These are phyloP conservation scores for Candida yuanshanica DNA, from an alignment of 805 yeast species.

Conservation along the genomic window DNA sequence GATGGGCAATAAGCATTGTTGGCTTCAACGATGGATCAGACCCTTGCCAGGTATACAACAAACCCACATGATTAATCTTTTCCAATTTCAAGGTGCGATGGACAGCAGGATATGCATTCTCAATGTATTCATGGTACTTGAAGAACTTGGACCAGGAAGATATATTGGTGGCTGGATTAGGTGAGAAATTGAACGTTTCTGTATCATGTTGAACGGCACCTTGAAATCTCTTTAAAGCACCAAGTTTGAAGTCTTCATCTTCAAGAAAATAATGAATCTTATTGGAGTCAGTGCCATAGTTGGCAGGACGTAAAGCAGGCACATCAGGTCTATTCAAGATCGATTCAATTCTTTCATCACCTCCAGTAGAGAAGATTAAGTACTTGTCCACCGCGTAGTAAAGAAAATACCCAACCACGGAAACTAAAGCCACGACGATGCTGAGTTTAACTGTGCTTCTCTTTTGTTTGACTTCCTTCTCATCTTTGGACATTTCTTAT, in stretches of 20 bases:
- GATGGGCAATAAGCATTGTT: slow-evolving; percentile 67
- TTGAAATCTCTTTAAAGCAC: slow-evolving; percentile 40
- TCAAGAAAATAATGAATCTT: not conserved
- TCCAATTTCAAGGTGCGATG: slow-evolving; percentile 42
- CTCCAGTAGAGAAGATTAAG: not conserved
- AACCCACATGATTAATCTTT: slow-evolving; percentile 56
- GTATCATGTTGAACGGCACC: slow-evolving; percentile 64
- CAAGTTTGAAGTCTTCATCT: slow-evolving; percentile 10
- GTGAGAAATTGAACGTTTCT: slow-evolving; percentile 45
- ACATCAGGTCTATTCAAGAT: not conserved
- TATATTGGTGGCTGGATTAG: slow-evolving; percentile 24
- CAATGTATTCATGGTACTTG: slow-evolving; percentile 44
- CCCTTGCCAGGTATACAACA: slow-evolving; percentile 64
- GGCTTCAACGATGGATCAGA: slow-evolving; percentile 49
- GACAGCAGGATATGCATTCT: slow-evolving; percentile 50
- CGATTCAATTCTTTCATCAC: not conserved
- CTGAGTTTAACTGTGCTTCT: not conserved
- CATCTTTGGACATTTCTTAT: not conserved
- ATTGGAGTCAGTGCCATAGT: not conserved
- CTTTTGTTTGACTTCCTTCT: not conserved
- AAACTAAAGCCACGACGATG: not conserved
- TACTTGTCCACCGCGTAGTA: not conserved
- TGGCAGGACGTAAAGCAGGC: not conserved
- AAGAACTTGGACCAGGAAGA: slow-evolving; percentile 28
- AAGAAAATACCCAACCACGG: not conserved